Percentiles rank a stretch among this genome's conserved stretches.
phyloP scores from a whole-genome alignment of 768 basidiomycete species.

The Termitomyces sp. region DNA sequence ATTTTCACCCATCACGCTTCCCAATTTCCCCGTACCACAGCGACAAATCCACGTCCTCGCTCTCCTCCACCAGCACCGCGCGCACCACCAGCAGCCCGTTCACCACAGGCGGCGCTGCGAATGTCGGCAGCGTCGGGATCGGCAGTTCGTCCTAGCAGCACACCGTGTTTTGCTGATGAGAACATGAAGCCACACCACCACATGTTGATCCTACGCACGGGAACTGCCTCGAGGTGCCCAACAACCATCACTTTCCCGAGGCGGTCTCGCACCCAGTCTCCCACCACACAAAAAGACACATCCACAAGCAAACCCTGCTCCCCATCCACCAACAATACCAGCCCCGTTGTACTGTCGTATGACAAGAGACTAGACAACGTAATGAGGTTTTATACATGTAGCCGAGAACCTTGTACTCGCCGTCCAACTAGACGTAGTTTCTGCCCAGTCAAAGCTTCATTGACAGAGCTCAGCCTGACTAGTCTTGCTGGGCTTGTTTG shows the following conservation, averaged over 20 bases:
- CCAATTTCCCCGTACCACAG: slow-evolving; percentile 36
- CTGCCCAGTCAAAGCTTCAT: slow-evolving; percentile 31
- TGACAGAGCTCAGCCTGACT: slow-evolving; percentile 35
- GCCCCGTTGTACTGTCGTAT: slow-evolving; percentile 44
- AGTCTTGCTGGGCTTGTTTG: slow-evolving; percentile 43
- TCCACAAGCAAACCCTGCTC: slow-evolving; percentile 53
- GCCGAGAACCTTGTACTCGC: slow-evolving; percentile 26
- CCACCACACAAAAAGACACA: slow-evolving; percentile 42
- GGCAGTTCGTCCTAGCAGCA: slow-evolving; percentile 30
- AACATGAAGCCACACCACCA: slow-evolving; percentile 1
- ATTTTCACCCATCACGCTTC: slow-evolving; percentile 3
- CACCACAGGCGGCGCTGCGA: slow-evolving; percentile 32
- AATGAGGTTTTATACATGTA: not conserved
- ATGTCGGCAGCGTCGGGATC: slow-evolving; percentile 37
- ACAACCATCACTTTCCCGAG: slow-evolving; percentile 47
- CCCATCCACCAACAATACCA: slow-evolving; percentile 44
- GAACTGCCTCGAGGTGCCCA: slow-evolving; percentile 47
- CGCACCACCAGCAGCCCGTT: slow-evolving; percentile 43
- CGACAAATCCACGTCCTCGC: slow-evolving; percentile 41
- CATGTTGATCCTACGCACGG: slow-evolving; percentile 5
- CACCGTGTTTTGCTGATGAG: too few relatives aligned
- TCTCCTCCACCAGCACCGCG: slow-evolving; percentile 45
- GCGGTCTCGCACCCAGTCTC: slow-evolving; percentile 48
- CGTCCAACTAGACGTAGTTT: slow-evolving; percentile 59
- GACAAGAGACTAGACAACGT: slow-evolving; percentile 41